Evolutionary conservation across 106 monocot genomes (phyloP).

Genomic region (Apostasia ramifera): DNA sequence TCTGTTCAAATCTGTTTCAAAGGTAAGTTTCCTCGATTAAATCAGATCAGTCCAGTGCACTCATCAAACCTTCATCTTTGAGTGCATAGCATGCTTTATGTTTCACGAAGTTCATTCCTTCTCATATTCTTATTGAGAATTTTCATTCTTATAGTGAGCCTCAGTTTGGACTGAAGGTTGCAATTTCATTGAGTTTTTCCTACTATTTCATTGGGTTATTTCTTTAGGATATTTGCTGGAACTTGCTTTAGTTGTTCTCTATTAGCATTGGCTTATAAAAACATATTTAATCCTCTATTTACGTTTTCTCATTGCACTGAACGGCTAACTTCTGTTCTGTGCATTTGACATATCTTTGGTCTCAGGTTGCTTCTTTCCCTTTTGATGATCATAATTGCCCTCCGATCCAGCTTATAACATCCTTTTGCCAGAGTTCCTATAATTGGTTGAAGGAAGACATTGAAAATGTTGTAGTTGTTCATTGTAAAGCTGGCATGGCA

Average conservation of each 20-base stretch:
- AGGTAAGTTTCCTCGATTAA: too few relatives aligned
- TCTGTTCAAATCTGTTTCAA: too few relatives aligned
- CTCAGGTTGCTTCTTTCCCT: constrained; percentile 90
- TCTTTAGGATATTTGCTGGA: neutral
- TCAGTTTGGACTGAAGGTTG: too few relatives aligned
- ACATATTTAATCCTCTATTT: neutral
- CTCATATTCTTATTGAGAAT: too few relatives aligned
- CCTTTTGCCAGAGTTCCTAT: constrained; percentile 95
- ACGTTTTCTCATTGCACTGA: neutral
- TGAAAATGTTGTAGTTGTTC: constrained; percentile 97
- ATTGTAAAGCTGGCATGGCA: constrained; percentile 99
- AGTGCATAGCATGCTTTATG: too few relatives aligned
- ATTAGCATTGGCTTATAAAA: neutral
- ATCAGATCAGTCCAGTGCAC: too few relatives aligned
- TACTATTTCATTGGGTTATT: too few relatives aligned
- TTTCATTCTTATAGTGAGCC: too few relatives aligned
- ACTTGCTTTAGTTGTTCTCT: neutral
- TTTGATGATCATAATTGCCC: constrained; percentile 99
- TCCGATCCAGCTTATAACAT: constrained; percentile 77
- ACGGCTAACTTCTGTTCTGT: neutral
- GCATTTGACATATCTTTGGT: constrained; percentile 2
- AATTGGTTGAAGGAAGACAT: constrained; percentile 99
- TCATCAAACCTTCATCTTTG: too few relatives aligned
- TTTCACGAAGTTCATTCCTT: too few relatives aligned
- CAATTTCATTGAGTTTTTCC: too few relatives aligned